phyloP scores from a whole-genome alignment of 805 yeast genomes.

The Nakazawaea populi region DNA sequence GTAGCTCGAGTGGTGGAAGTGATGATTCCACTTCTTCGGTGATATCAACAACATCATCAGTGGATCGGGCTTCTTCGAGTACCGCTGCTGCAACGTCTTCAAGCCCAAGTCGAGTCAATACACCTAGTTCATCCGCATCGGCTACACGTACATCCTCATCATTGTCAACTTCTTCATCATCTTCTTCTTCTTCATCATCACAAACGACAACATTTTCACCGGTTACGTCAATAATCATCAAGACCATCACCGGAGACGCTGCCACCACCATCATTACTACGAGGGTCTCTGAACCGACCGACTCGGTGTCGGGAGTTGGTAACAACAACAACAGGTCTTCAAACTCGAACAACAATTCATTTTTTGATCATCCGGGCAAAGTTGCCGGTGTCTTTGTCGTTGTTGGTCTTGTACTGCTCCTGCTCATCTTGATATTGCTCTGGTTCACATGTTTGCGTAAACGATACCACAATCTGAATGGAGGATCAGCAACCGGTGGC shows the following conservation, averaged over 20 bases:
- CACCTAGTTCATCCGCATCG: neutral
- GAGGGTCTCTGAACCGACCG: conserved; percentile 15
- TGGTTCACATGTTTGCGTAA: conserved; percentile 18
- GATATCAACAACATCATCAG: no score
- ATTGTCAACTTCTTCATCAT: conserved; percentile 8
- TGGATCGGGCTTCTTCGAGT: no score
- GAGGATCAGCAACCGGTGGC: conserved; percentile 5
- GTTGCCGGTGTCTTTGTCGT: conserved; percentile 84
- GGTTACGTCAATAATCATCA: conserved; percentile 12
- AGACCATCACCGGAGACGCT: conserved; percentile 17
- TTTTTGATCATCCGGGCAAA: conserved; percentile 65
- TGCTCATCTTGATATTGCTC: conserved; percentile 39
- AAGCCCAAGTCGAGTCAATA: conserved; percentile 10
- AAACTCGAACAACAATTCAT: conserved; percentile 24
- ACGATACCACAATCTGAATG: conserved; percentile 17
- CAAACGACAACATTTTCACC: conserved; percentile 13
- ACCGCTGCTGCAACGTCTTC: conserved; percentile 14
- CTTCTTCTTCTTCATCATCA: conserved; percentile 15
- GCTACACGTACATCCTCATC: conserved; percentile 9
- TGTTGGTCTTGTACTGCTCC: conserved; percentile 59
- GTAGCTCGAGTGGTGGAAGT: no score
- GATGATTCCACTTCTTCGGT: no score
- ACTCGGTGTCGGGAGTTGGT: conserved; percentile 10
- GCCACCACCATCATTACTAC: conserved; percentile 17
- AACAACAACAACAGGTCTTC: neutral